A percentile compares a stretch with the other conserved stretches of the same genome.
These are phyloP conservation scores for Amanita thiersii DNA, from an alignment of 768 basidiomycete species.

Conservation along the genomic window DNA sequence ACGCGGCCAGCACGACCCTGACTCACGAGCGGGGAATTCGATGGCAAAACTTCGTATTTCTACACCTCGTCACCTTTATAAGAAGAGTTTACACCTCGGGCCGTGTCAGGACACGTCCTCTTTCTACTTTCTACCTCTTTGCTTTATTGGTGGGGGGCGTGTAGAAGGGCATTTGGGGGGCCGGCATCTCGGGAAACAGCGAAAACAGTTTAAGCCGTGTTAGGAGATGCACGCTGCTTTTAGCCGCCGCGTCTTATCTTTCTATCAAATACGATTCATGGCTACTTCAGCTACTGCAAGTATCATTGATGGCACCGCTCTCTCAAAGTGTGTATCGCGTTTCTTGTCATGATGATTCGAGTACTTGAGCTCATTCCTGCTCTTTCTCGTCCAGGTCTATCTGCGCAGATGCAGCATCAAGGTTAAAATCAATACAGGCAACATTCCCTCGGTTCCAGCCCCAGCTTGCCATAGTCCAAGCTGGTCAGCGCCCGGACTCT, in stretches of 20 bases:
- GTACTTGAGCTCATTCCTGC: neutral
- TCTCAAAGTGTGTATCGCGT: conserved; percentile 63
- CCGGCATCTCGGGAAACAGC: no score
- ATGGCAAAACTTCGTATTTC: no score
- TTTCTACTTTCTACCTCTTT: no score
- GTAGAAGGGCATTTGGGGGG: no score
- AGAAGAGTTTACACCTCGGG: no score
- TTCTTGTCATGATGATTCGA: conserved; percentile 1
- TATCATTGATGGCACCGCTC: conserved; percentile 75
- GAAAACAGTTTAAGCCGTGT: no score
- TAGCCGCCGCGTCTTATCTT: conserved; percentile 23
- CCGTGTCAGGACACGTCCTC: no score
- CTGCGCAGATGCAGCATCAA: conserved; percentile 65
- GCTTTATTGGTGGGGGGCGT: no score
- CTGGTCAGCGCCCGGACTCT: conserved; percentile 88
- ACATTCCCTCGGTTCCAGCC: conserved; percentile 86
- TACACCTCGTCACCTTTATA: no score
- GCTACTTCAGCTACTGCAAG: conserved; percentile 28
- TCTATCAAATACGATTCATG: conserved; percentile 30
- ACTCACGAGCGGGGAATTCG: no score
- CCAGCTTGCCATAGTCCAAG: conserved; percentile 87
- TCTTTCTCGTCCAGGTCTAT: conserved; percentile 50
- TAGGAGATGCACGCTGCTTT: conserved; percentile 1
- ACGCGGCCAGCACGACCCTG: no score
- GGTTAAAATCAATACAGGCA: conserved; percentile 56